Percentiles rank a stretch among this genome's conserved stretches.
Evolutionary conservation across 148 eudicot genomes (phyloP).

Genomic region (Heliosperma pusillum): DNA sequence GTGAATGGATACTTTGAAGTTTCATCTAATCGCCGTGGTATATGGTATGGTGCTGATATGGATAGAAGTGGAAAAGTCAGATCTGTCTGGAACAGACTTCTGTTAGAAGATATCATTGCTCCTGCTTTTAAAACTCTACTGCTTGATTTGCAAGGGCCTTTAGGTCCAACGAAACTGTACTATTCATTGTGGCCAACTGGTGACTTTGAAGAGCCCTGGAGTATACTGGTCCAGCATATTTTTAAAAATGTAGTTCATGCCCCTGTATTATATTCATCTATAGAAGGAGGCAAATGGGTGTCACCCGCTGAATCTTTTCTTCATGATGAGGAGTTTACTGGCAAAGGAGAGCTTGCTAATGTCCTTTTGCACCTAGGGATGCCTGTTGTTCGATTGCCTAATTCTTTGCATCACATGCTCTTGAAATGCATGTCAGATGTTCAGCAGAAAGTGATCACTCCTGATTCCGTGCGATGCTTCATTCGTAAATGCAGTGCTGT

Average conservation of each 20-base stretch:
- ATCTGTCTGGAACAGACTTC: conserved; percentile 94
- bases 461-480: conserved; percentile 72
- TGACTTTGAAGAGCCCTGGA: conserved; percentile 98
- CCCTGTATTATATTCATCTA: conserved; percentile 66
- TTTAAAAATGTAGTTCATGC: conserved; percentile 52
- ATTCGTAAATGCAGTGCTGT: conserved; percentile 46
- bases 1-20: conserved; percentile 97
- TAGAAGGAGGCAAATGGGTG: conserved; percentile 83
- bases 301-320: conserved; percentile 76
- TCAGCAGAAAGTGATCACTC: conserved; percentile 74
- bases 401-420: conserved; percentile 59
- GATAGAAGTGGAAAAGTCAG: conserved; percentile 96
- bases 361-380: conserved; percentile 75
- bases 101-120: conserved; percentile 85
- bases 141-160: conserved; percentile 57
- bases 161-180: conserved; percentile 64
- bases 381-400: conserved; percentile 74
- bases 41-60: conserved; percentile 99
- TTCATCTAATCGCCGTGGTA: conserved; percentile 98
- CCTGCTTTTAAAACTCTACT: conserved; percentile 64
- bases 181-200: conserved; percentile 90
- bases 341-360: conserved; percentile 61
- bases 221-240: conserved; percentile 62
- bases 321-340: conserved; percentile 61
- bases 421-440: conserved; percentile 43